A percentile compares a stretch with the other conserved stretches of the same genome.
Conservation (phyloP, 768 basidiomycete genomes). For the Termitomyces sp. region DNA sequence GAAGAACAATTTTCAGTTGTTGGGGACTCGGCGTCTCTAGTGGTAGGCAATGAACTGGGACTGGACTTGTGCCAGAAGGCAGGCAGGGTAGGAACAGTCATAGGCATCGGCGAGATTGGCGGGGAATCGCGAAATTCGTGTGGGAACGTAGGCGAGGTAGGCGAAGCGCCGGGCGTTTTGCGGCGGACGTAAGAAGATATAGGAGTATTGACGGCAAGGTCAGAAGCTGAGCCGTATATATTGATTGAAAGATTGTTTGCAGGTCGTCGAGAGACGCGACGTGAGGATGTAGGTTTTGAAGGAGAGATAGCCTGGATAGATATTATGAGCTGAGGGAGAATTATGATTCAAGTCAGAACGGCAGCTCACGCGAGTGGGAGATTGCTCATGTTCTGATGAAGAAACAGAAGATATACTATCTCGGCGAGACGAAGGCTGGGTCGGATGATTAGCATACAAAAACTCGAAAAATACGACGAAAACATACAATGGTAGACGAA, state of each 20-base stretch:
- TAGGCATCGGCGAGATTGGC: conserved; percentile 37
- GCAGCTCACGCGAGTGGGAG: conserved; percentile 28
- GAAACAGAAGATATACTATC: conserved; percentile 43
- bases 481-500: conserved; percentile 34
- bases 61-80: conserved; percentile 40
- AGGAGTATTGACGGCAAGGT: conserved; percentile 61
- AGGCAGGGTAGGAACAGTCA: conserved; percentile 64
- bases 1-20: conserved; percentile 14
- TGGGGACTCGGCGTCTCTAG: conserved; percentile 27
- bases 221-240: conserved; percentile 42
- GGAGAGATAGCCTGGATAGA: conserved; percentile 28
- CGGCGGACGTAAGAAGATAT: conserved; percentile 79
- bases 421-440: conserved; percentile 36
- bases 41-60: conserved; percentile 38
- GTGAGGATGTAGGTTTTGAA: conserved; percentile 33
- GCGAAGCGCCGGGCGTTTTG: conserved; percentile 71
- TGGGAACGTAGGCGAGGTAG: conserved; percentile 61
- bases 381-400: conserved; percentile 32
- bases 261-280: conserved; percentile 36
- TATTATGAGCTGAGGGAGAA: not conserved
- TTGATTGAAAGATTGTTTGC: conserved; percentile 42
- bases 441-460: not conserved
- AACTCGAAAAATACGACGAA: not conserved
- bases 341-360: not conserved
- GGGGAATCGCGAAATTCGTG: conserved; percentile 36